Base-by-base conservation (phyloP, 1,139 yeast genomes). In the Debaryomycetaceae sp. region DNA sequence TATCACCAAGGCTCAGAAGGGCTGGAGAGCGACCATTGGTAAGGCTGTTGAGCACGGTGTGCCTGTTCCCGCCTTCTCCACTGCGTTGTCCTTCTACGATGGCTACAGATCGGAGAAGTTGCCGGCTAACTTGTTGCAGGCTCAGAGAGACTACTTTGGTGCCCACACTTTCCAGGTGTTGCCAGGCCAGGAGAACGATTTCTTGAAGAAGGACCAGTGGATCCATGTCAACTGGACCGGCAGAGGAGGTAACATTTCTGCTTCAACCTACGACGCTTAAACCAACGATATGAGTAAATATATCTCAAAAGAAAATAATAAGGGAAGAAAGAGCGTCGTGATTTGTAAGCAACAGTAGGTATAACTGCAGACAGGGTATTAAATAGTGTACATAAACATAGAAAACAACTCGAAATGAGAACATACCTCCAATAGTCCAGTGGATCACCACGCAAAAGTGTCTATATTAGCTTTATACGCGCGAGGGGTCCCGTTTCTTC, bases 211-310 rank as follows among this genome's bases (percentile, higher is more conserved):
- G 51, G 93, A 75, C 55, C 68, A 78, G 51, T 80, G 83, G 73
- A 82, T 89, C 65, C 98, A 91, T 72, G 74, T 89, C 59, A 89
- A 91, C 93, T 91, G 98, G 98, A 91, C 98, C 45, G 98, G 98
- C 63, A 82, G 80, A 58, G 98, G 97, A 70, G 98, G 98, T 73
- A 79, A 89, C 65, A 86, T 89, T 46, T 82, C 96, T 48, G 95
- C 98, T 45, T 71, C 96, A 33, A 84, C 94, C 50, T 91, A 91
- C 69, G 82, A 82, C 54, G 97, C 96, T 67, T 91, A 76, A 66
- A 34, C 26, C n/a, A n/a, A n/a, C n/a, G n/a, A n/a, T n/a, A n/a
- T n/a, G n/a, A n/a, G n/a, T n/a, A n/a, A n/a, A n/a, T n/a, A n/a
- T n/a, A n/a, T 19, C 11, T 19, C 21, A 10, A 19, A 19, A 19